Base-by-base conservation (phyloP, 768 basidiomycete genomes). In the Mycena sanguinolenta region DNA sequence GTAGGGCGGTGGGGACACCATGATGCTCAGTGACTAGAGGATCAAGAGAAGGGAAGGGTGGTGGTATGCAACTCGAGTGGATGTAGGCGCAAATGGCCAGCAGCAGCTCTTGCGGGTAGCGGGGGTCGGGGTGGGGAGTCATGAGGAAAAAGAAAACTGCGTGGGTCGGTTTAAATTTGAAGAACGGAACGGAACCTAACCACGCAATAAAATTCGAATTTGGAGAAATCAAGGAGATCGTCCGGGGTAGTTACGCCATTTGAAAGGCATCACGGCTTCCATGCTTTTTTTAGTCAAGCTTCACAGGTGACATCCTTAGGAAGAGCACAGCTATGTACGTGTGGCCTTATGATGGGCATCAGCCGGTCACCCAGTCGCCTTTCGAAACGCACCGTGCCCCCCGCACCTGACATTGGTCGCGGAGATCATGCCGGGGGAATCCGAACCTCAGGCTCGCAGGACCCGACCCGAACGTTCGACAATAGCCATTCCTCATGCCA, bases 91-190 rank as follows among this genome's bases (percentile, higher is more conserved):
- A 95, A 69, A 96, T 91, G 34, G 89, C 82, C 67, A 88, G 88
- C 64, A 94, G 86, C 19, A 96, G 80, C 75, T 95, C 94, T 10
- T 90, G 84, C 9, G 94, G 94, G 78, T 87, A 94, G 70, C 87
- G 84, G 49, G 82, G 78, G 54, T 76, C 65, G 46, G 77, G 74
- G 77, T 77, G 77, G 57, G 75, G 70, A 65, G 74, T 77, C 80
- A 81, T 83, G 67, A 72, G 60, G 72, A 70, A 68, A 65, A 30
- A 28, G 27, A 13, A 60, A 46, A 30, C 28, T 27, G 39, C 8
- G 25, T 7, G 8, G 10, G 21, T n/a, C 32, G 9, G 28, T 14
- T 39, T 59, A 58, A 58, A 54, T 69, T 62, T 63, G 46, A 62
- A 25, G 39, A 13, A 28, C 66, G 62, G 66, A 38, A 66, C 70